Percentiles rank a stretch among this genome's conserved stretches.
These are phyloP conservation scores for Adansonia grandidieri DNA, from an alignment of 441 rosid species.

Conservation along the genomic window DNA sequence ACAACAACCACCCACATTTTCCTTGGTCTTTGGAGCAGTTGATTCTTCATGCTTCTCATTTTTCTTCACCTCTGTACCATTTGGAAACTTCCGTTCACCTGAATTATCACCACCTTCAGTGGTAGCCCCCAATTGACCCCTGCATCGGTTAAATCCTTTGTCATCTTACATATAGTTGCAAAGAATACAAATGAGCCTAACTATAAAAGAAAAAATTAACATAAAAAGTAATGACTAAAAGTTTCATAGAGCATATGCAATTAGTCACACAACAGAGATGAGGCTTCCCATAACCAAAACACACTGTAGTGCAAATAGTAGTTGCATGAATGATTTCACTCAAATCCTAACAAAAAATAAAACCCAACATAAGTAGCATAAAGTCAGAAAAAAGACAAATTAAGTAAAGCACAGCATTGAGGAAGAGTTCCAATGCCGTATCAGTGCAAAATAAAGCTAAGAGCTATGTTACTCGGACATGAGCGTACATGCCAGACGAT, in stretches of 20 bases:
- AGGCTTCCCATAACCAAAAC: neutral
- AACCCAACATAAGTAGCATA: neutral
- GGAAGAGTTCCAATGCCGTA: neutral
- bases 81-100: conserved; percentile 47
- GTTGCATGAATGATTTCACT: neutral
- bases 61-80: conserved; percentile 48
- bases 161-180: neutral
- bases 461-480: too few relatives aligned
- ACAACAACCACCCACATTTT: conserved; percentile 65
- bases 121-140: conserved; percentile 75
- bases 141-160: conserved; percentile 33
- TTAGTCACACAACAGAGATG: neutral
- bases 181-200: neutral
- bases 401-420: neutral
- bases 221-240: neutral
- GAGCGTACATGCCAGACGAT: too few relatives aligned
- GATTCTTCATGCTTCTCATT: conserved; percentile 44
- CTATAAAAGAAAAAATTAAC: neutral
- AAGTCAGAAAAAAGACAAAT: neutral
- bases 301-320: neutral
- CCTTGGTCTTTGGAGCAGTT: conserved; percentile 33
- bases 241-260: neutral
- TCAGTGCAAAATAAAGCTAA: neutral
- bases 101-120: conserved; percentile 44
- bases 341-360: neutral